Evolutionary conservation across 306 rosid genomes (phyloP).

Genomic region (Albizia julibrissin): DNA sequence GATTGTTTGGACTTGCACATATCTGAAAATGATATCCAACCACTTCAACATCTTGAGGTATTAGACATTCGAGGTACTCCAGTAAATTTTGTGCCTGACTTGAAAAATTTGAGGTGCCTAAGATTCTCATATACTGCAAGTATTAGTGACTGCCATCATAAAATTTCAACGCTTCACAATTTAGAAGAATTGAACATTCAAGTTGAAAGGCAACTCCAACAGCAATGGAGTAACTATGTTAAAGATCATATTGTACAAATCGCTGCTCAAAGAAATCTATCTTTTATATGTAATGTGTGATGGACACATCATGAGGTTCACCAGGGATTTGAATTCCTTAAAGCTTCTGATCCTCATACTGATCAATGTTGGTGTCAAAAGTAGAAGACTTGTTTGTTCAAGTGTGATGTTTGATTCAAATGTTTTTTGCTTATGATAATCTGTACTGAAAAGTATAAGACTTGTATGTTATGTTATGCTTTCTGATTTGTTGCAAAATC

Average conservation of each 20-base stretch:
- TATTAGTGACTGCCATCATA: too few species aligned
- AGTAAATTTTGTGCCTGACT: not conserved
- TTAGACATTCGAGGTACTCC: slow-evolving; percentile 9
- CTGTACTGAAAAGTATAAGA: not conserved
- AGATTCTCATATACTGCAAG: not conserved
- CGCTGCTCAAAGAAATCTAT: too few species aligned
- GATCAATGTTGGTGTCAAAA: not conserved
- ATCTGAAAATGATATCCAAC: not conserved
- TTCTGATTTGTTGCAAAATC: not conserved
- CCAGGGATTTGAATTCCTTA: not conserved
- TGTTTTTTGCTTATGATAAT: not conserved
- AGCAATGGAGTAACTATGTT: not conserved
- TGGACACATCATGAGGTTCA: too few species aligned
- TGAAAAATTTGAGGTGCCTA: not conserved
- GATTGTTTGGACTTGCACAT: too few species aligned
- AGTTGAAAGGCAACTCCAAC: too few species aligned
- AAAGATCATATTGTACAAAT: too few species aligned
- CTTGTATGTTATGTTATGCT: not conserved
- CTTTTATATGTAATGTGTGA: too few species aligned
- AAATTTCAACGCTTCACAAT: too few species aligned
- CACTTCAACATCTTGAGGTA: slow-evolving; percentile 13
- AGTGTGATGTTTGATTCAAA: not conserved
- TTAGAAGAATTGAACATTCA: too few species aligned
- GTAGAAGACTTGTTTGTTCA: not conserved
- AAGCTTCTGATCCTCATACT: not conserved